phyloP scores from a whole-genome alignment of 768 basidiomycete genomes.

The Butyriboletus loyo region DNA sequence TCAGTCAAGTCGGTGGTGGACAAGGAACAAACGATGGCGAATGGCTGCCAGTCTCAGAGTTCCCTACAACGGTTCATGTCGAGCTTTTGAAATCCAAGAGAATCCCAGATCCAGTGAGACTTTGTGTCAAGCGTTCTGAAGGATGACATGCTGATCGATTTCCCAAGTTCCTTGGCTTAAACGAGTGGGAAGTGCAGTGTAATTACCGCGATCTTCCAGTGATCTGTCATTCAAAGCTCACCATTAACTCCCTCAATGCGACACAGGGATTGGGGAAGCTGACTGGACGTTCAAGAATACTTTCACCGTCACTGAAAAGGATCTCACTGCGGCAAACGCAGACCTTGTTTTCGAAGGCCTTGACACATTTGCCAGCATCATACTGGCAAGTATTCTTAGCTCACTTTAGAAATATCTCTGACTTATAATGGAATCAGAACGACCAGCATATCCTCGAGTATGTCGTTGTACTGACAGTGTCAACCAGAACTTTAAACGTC shows the following conservation, averaged over 20 bases:
- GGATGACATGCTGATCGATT: conserved; percentile 6
- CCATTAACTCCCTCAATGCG: background rate
- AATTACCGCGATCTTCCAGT: conserved; percentile 19
- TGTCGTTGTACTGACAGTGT: background rate
- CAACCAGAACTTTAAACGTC: background rate
- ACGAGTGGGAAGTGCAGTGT: conserved; percentile 94
- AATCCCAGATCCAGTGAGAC: conserved; percentile 82
- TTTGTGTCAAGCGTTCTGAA: background rate
- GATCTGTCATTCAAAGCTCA: background rate
- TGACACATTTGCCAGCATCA: conserved; percentile 81
- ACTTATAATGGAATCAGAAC: conserved; percentile 50
- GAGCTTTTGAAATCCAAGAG: conserved; percentile 70
- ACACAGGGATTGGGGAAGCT: conserved; percentile 81
- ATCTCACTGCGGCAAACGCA: conserved; percentile 45
- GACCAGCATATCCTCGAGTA: conserved; percentile 65
- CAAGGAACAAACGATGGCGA: conserved; percentile 57
- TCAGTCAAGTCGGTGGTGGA: conserved; percentile 64
- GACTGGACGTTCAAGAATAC: conserved; percentile 79
- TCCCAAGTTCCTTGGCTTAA: conserved; percentile 64
- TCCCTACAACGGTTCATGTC: conserved; percentile 87
- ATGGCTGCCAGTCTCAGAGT: conserved; percentile 60
- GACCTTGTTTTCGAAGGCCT: conserved; percentile 90
- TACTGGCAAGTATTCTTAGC: conserved; percentile 44
- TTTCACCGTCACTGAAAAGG: conserved; percentile 50
- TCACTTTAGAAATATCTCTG: background rate